These are phyloP conservation scores for Gremmenia infestans DNA, from an alignment of 2,329 filamentous ascomycete species.

Conservation along the genomic window DNA sequence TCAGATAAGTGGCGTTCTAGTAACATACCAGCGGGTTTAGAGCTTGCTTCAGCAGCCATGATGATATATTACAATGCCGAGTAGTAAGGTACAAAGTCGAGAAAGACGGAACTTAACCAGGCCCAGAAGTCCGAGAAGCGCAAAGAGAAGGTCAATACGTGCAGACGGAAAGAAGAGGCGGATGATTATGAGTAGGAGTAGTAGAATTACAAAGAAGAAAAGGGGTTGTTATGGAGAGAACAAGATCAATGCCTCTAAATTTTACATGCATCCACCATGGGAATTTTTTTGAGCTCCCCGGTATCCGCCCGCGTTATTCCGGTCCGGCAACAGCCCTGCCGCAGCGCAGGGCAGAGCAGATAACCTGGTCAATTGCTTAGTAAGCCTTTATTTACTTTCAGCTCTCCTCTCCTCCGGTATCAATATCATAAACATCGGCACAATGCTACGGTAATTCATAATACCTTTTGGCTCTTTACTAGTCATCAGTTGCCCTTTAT, in stretches of 20 bases:
- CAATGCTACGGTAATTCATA: no score
- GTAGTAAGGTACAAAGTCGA: conserved; percentile 1
- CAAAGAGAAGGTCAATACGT: conserved; percentile 11
- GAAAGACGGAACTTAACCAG: conserved; percentile 7
- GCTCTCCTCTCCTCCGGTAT: not conserved
- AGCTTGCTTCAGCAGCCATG: conserved; percentile 29
- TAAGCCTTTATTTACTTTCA: not conserved
- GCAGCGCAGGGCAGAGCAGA: not conserved
- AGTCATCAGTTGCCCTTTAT: no score
- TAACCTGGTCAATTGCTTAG: no score
- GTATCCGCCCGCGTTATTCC: not conserved
- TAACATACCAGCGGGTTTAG: conserved; percentile 25
- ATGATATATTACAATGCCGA: conserved; percentile 7
- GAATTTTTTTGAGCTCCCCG: not conserved
- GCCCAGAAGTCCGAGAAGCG: conserved; percentile 8
- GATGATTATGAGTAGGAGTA: conserved; percentile 5
- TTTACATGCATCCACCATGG: conserved; percentile 1
- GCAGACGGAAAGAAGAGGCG: conserved; percentile 11
- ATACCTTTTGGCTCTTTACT: not conserved
- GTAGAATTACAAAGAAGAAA: conserved; percentile 14
- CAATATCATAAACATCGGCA: not conserved
- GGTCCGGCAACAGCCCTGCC: not conserved
- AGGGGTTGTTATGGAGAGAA: conserved; percentile 9
- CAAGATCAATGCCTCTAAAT: conserved; percentile 8
- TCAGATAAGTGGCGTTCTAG: not conserved